phyloP scores from a whole-genome alignment of 352 stramenopile genomes.

The Phytophthora sojae region DNA sequence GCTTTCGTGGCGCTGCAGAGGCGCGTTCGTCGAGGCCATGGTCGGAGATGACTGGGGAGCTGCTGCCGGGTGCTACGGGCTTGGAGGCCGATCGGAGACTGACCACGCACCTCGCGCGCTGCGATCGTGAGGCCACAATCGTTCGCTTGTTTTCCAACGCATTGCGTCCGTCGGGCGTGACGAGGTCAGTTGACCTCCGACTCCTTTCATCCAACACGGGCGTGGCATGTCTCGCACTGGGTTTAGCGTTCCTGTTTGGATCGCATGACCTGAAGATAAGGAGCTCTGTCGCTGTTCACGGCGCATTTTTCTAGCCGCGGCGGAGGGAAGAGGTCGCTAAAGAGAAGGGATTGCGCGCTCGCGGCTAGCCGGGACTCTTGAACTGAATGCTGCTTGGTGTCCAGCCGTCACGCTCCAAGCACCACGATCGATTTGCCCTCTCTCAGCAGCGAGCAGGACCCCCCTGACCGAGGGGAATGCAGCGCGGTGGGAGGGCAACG shows the following conservation, averaged over 20 bases:
- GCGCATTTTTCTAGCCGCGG: background rate
- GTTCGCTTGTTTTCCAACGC: background rate
- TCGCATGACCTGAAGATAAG: slow-evolving; percentile 9
- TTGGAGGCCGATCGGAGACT: slow-evolving; percentile 32
- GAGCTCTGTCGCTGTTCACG: background rate
- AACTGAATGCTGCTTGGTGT: slow-evolving; percentile 15
- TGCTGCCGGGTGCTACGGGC: slow-evolving; percentile 7
- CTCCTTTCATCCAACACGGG: slow-evolving; percentile 24
- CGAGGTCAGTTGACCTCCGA: slow-evolving; percentile 24
- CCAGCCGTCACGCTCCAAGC: slow-evolving; percentile 1
- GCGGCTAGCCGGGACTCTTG: slow-evolving; percentile 8
- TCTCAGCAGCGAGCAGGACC: background rate
- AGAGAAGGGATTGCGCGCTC: background rate
- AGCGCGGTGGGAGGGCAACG: background rate
- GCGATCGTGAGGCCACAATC: slow-evolving; percentile 25
- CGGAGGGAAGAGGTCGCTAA: background rate
- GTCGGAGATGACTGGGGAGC: background rate
- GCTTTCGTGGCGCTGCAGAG: slow-evolving; percentile 21
- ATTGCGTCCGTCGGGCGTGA: no score
- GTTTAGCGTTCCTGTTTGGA: background rate
- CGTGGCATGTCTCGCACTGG: slow-evolving; percentile 9
- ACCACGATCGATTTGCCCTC: slow-evolving; percentile 5
- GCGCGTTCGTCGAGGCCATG: slow-evolving; percentile 27
- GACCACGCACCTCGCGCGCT: background rate
- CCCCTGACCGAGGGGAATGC: no score